A percentile compares a stretch with the other conserved stretches of the same genome.
phyloP scores from a whole-genome alignment of 768 basidiomycete species.

The Mycena alexandri region DNA sequence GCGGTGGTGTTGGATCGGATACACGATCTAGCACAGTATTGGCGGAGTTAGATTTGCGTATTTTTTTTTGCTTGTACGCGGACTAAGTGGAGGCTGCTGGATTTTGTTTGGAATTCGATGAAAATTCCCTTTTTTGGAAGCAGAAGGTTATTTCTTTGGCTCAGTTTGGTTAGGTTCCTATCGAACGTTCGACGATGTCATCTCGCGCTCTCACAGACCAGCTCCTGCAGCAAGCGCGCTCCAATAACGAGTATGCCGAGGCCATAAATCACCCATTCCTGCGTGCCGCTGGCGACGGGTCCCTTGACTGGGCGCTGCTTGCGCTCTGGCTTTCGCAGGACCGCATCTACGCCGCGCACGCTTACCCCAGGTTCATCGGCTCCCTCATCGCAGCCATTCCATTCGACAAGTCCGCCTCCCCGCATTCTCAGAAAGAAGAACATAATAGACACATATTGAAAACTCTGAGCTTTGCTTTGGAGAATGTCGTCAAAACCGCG shows the following conservation, averaged over 20 bases:
- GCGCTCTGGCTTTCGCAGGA: conserved; percentile 80
- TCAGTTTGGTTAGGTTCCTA: not conserved
- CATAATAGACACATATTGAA: conserved; percentile 58
- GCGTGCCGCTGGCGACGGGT: conserved; percentile 64
- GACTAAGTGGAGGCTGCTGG: too few relatives aligned
- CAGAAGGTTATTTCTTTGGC: conserved; percentile 14
- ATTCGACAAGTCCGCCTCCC: conserved; percentile 50
- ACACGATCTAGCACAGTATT: conserved; percentile 92
- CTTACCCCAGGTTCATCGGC: conserved; percentile 81
- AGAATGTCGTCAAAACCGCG: conserved; percentile 68
- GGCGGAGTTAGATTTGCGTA: conserved; percentile 72
- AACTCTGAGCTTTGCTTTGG: conserved; percentile 64
- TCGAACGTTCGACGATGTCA: not conserved
- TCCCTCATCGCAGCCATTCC: conserved; percentile 73
- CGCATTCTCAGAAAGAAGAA: conserved; percentile 49
- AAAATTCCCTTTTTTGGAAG: not conserved
- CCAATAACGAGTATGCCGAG: conserved; percentile 50
- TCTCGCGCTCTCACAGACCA: conserved; percentile 46
- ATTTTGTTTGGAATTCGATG: too few relatives aligned
- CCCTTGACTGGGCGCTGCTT: conserved; percentile 61
- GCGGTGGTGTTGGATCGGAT: conserved; percentile 94
- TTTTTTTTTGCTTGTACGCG: too few relatives aligned
- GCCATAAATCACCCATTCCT: conserved; percentile 74
- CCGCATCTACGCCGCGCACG: conserved; percentile 79
- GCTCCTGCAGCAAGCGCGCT: conserved; percentile 52